Evolutionary conservation across 2,329 filamentous ascomycete species (phyloP), one percentile per base, ranked within the genome.

Genomic region (Magnaporthiopsis incrustans): DNA sequence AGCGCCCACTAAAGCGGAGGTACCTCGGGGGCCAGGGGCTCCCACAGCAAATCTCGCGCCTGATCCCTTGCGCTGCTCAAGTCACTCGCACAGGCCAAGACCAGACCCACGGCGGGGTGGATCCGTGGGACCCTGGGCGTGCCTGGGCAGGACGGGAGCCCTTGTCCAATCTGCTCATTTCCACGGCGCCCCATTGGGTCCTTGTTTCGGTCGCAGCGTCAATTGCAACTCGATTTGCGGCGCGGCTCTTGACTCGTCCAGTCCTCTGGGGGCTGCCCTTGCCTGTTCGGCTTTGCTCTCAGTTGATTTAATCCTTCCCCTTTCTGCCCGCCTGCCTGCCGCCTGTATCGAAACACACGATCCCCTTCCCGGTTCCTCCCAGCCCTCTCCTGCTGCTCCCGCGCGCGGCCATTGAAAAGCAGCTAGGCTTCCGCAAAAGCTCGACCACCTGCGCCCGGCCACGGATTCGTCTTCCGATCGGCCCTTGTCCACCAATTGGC

Each of bases 131-230:
- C 44, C 44, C 44, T 53, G 22, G 44, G 30, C 30, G 30, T 30
- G 30, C 44, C 44, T 35, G 33, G 33, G 10, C 33, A 35, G 18
- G 22, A 25, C 22, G 44, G 15, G 38, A 50, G 44, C 44, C 44
- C 44, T 53, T 12, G 57, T 58, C 57, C 26, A 58, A 30, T 58
- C 30, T 58, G 57, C 30, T 58, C 57, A 58, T 58, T 58, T 58
- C 57, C 57, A 8, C 57, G 57, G 26, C 30, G 30, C 44, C 44
- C 44, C 44, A 53, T 53, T 53, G 44, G 44, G 8, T 53, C 44
- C 44, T 53, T 53, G 44, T 25, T 53, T 25, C 22, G 44, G 15
- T 53, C 22, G 44, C 44, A 53, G 44, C 7, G 18, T 53, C 44
- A 53, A 53, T 53, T 53, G 44, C 44, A n/a, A 10, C 44, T 25